Evolutionary conservation across 768 basidiomycete genomes (phyloP), one percentile per base, ranked within the genome.

Genomic region (Lentinula edodes): DNA sequence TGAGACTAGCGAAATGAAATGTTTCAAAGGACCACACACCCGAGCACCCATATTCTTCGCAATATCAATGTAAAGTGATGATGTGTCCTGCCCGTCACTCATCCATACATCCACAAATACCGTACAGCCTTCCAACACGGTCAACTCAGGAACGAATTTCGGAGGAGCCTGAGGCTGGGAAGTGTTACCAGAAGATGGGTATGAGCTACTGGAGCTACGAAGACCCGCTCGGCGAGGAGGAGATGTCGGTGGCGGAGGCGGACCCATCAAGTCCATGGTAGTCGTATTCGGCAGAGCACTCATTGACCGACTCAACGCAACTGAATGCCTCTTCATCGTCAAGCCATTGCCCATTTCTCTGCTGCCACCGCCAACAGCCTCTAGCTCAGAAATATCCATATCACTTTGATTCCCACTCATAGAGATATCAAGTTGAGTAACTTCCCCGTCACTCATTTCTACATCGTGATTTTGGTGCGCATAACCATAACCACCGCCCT

Each of bases 21-120:
- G 12, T 4, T 60, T 15, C 36, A 45, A n/a, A 32, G 20, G 38
- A 61, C n/a, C 41, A 70, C 82, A 63, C 64, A 94, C 94, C 79
- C 83, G 85, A 48, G 94, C 94, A 18, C 94, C 95, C 9, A 94
- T 75, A 35, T 80, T 80, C 65, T 83, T 83, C 65, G 95, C 72
- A 88, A 95, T 92, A 52, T 95, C 90, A 13, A 87, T 82, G 67
- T 95, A 95, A 66, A 93, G 73, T 28, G 82, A 82, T 0, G 90
- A 88, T 0, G 90, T 91, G 66, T 95, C 89, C 46, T 89, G 88
- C 1, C 91, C 89, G 58, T 89, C 86, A 57, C 92, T 91, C 0
- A 90, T 92, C 61, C 87, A 85, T 32, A 96, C 91, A 68, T 95
- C 94, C 52, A 95, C 93, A 66, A 91, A 95, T 8, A 93, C 86